Conservation (phyloP, 192 early-diverging fungal genomes). For the Backusella psychrophila region DNA sequence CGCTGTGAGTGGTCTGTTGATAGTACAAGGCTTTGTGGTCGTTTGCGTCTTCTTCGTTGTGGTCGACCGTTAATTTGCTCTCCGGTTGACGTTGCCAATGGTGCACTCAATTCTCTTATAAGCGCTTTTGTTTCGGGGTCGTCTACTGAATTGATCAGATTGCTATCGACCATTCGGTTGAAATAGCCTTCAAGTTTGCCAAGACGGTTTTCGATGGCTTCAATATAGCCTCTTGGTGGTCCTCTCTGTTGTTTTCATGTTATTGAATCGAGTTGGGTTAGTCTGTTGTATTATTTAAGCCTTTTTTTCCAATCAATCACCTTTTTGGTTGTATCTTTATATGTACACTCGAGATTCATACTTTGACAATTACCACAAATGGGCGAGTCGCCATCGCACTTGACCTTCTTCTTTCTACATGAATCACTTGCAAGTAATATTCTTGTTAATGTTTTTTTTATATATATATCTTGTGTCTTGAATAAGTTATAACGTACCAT, state of each 20-base stretch:
- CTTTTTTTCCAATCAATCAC: not conserved
- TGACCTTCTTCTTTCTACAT: conserved; percentile 81
- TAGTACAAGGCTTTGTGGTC: not conserved
- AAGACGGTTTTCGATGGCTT: conserved; percentile 73
- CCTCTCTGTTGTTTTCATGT: conserved; percentile 53
- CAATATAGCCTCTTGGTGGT: conserved; percentile 84
- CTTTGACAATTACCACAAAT: conserved; percentile 73
- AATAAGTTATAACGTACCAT: conserved; percentile 17
- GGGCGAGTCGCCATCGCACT: conserved; percentile 73
- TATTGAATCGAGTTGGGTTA: not conserved
- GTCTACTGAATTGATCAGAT: conserved; percentile 8
- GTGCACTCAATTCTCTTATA: conserved; percentile 30
- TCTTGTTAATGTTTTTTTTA: not conserved
- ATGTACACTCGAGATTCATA: conserved; percentile 65
- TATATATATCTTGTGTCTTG: not conserved
- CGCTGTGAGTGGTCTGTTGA: not conserved
- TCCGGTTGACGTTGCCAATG: conserved; percentile 31
- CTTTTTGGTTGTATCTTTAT: conserved; percentile 52
- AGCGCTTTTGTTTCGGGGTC: conserved; percentile 39
- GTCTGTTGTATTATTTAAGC: not conserved
- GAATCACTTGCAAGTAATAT: conserved; percentile 51
- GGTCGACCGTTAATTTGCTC: conserved; percentile 26
- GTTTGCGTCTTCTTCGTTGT: not conserved
- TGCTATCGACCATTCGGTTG: conserved; percentile 43
- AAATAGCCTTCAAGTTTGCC: conserved; percentile 68